Percentiles rank a stretch among this genome's conserved stretches.
Evolutionary conservation across 441 rosid species (phyloP).

Genomic region (Euphorbia celastroides): DNA sequence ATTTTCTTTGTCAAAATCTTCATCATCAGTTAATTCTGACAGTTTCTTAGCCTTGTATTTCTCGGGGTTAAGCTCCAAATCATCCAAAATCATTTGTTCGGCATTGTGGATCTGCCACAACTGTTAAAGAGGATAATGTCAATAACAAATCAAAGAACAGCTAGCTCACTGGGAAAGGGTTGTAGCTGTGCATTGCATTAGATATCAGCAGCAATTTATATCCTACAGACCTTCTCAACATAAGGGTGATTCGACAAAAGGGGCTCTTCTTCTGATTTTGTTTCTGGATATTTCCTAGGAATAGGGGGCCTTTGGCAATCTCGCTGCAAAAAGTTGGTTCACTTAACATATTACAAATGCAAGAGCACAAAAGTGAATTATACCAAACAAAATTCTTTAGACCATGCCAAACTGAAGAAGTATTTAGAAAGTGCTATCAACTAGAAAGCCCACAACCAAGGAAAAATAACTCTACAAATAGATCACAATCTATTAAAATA

Average conservation of each 20-base stretch:
- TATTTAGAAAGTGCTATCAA: too few relatives aligned
- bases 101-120: slow-evolving; percentile 90
- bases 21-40: slow-evolving; percentile 78
- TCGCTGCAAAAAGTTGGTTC: slow-evolving; percentile 49
- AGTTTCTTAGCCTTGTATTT: slow-evolving; percentile 70
- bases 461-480: too few relatives aligned
- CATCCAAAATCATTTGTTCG: slow-evolving; percentile 96
- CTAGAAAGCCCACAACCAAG: too few relatives aligned
- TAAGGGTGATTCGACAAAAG: slow-evolving; percentile 88
- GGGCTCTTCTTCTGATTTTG: slow-evolving; percentile 77
- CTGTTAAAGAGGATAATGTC: slow-evolving; percentile 44
- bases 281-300: slow-evolving; percentile 73
- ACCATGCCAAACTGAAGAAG: background rate
- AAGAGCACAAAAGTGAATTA: too few relatives aligned
- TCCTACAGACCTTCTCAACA: slow-evolving; percentile 59
- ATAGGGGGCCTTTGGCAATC: slow-evolving; percentile 89
- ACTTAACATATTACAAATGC: slow-evolving; percentile 9
- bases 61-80: slow-evolving; percentile 73
- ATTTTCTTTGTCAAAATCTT: slow-evolving; percentile 65
- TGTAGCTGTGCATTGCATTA: background rate
- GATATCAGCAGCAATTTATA: background rate
- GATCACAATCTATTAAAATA: too few relatives aligned
- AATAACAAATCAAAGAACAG: background rate
- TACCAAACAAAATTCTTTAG: background rate
- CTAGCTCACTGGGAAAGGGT: background rate